A percentile compares a stretch with the other conserved stretches of the same genome.
phyloP scores from a whole-genome alignment of 2,329 filamentous ascomycete species.

The Nemania sp. region DNA sequence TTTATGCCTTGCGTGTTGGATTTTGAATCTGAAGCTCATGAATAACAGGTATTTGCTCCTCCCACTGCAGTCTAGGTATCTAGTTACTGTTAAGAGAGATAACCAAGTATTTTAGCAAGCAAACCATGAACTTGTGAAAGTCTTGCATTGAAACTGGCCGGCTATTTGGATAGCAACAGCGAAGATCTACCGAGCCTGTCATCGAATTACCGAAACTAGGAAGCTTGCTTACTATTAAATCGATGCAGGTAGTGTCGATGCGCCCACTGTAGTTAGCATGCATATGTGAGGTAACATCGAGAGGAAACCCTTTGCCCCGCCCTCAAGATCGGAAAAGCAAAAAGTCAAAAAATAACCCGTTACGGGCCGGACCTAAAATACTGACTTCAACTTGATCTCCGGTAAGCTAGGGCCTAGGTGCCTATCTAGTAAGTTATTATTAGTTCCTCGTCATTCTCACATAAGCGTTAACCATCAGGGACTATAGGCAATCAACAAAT shows the following conservation, averaged over 20 bases:
- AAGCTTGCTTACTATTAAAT: not conserved
- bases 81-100: too few relatives aligned
- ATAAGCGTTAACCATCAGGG: too few relatives aligned
- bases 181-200: too few relatives aligned
- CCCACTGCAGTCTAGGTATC: too few relatives aligned
- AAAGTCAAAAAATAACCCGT: too few relatives aligned
- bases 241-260: not conserved
- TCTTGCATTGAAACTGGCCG: not conserved
- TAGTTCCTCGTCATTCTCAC: not conserved
- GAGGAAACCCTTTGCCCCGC: not conserved
- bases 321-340: not conserved
- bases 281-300: conserved; percentile 4
- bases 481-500: too few relatives aligned
- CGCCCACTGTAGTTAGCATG: not conserved
- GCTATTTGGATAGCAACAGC: not conserved
- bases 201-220: not conserved
- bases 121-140: not conserved
- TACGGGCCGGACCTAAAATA: too few relatives aligned
- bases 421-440: too few relatives aligned
- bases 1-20: too few relatives aligned
- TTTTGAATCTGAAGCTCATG: too few relatives aligned
- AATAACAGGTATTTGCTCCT: too few relatives aligned
- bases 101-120: conserved; percentile 6
- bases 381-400: conserved; percentile 1
- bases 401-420: too few relatives aligned